phyloP scores from a whole-genome alignment of 1,284 basidiomycete genomes.

The Heterobasidion irregulare region DNA sequence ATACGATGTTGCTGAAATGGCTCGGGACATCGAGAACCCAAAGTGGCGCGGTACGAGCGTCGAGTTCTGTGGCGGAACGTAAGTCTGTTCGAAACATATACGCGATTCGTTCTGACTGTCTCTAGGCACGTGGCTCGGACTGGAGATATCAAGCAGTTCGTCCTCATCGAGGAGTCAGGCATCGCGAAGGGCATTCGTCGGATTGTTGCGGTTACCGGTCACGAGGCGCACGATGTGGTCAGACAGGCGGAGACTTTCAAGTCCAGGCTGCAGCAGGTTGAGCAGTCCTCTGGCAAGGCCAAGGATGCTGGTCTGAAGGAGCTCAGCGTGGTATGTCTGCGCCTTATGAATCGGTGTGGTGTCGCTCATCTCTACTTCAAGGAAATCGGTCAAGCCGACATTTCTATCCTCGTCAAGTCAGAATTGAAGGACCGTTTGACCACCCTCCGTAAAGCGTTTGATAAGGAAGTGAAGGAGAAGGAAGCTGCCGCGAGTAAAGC shows the following conservation, averaged over 20 bases:
- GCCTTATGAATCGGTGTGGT: neutral
- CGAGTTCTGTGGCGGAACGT: constrained; percentile 99
- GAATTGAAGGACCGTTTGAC: constrained; percentile 73
- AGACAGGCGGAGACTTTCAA: constrained; percentile 64
- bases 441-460: constrained; percentile 73
- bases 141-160: constrained; percentile 93
- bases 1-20: constrained; percentile 82
- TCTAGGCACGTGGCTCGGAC: constrained; percentile 86
- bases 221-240: constrained; percentile 82
- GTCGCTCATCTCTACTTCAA: constrained; percentile 20
- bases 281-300: constrained; percentile 62
- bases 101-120: neutral
- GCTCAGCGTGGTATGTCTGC: constrained; percentile 56
- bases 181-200: constrained; percentile 98
- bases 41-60: constrained; percentile 89
- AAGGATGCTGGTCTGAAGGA: constrained; percentile 85
- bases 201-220: constrained; percentile 90
- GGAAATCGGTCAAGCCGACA: constrained; percentile 88
- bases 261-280: constrained; percentile 58
- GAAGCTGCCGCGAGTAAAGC: constrained; percentile 75
- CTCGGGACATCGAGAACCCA: constrained; percentile 77
- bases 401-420: constrained; percentile 80
- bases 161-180: constrained; percentile 92
- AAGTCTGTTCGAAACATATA: constrained; percentile 23
- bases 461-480: constrained; percentile 80